Evolutionary conservation across 345 rosid species (phyloP).

Genomic region (Corymbia maculata): DNA sequence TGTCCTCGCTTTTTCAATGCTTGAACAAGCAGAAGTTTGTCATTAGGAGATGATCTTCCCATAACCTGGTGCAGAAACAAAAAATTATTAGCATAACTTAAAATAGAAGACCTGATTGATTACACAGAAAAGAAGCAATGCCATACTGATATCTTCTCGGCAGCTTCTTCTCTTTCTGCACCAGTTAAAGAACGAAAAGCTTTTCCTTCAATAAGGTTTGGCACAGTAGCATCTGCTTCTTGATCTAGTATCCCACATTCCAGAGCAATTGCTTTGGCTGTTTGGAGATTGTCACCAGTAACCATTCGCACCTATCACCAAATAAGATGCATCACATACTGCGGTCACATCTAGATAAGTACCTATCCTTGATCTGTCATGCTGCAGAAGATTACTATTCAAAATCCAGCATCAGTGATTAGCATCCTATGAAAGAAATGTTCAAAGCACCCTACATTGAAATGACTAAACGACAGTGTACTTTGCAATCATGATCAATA

Average conservation of each 20-base stretch:
- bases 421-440: not conserved
- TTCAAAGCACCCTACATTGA: accelerated
- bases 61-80: conserved; percentile 44
- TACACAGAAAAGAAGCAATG: not conserved
- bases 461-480: not conserved
- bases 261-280: conserved; percentile 92
- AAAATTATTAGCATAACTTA: not conserved
- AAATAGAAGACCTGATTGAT: not conserved
- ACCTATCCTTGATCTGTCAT: not conserved
- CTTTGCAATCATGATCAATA: not conserved
- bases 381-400: not conserved
- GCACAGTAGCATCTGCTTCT: conserved; percentile 48
- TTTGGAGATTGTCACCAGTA: conserved; percentile 93
- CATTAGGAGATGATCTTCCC: conserved; percentile 90
- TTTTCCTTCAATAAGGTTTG: conserved; percentile 79
- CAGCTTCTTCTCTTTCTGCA: conserved; percentile 53
- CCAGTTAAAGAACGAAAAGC: conserved; percentile 66
- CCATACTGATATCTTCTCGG: conserved; percentile 77
- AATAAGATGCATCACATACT: not conserved
- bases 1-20: conserved; percentile 23
- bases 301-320: conserved; percentile 82
- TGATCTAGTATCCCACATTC: conserved; percentile 84
- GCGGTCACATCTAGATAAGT: not conserved
- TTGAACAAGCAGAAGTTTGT: conserved; percentile 45
- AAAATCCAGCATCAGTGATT: not conserved